Percentiles rank a stretch among this genome's conserved stretches.
Conservation (phyloP, 345 rosid genomes). For the Bruguiera sexangula region DNA sequence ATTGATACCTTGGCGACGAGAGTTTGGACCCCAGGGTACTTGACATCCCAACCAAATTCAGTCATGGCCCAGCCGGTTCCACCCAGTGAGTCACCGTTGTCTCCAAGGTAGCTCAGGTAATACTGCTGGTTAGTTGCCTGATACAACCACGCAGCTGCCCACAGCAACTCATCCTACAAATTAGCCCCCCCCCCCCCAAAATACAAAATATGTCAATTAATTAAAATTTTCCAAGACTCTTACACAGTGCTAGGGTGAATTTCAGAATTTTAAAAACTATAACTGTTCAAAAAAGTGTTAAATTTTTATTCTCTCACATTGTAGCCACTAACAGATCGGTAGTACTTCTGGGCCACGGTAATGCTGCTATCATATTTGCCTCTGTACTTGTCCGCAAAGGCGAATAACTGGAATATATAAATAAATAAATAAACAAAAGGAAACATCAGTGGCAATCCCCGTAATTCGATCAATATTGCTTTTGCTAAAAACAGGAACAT, state of each 20-base stretch:
- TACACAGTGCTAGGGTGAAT: conserved; percentile 29
- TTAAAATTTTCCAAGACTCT: no score
- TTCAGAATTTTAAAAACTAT: no score
- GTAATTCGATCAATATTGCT: conserved; percentile 6
- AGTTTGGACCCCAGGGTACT: conserved; percentile 34
- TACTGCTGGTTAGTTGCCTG: conserved; percentile 26
- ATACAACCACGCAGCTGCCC: conserved; percentile 54
- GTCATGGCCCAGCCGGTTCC: conserved; percentile 25
- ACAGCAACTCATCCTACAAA: conserved; percentile 38
- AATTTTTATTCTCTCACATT: conserved; percentile 41
- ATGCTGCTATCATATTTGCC: conserved; percentile 94
- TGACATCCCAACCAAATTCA: conserved; percentile 35
- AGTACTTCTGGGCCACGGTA: conserved; percentile 73
- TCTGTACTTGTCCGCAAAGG: conserved; percentile 89
- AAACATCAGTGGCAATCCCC: conserved; percentile 4
- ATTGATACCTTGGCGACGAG: conserved; percentile 36
- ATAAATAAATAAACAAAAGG: neutral
- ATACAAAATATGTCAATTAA: no score
- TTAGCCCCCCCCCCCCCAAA: neutral
- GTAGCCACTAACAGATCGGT: conserved; percentile 86
- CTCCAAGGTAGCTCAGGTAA: conserved; percentile 23
- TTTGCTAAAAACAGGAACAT: neutral
- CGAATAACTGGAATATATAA: conserved; percentile 56
- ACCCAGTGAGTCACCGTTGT: conserved; percentile 12
- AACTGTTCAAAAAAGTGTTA: no score